phyloP scores from a whole-genome alignment of 2,329 filamentous ascomycete species.

The Cercospora zeina region DNA sequence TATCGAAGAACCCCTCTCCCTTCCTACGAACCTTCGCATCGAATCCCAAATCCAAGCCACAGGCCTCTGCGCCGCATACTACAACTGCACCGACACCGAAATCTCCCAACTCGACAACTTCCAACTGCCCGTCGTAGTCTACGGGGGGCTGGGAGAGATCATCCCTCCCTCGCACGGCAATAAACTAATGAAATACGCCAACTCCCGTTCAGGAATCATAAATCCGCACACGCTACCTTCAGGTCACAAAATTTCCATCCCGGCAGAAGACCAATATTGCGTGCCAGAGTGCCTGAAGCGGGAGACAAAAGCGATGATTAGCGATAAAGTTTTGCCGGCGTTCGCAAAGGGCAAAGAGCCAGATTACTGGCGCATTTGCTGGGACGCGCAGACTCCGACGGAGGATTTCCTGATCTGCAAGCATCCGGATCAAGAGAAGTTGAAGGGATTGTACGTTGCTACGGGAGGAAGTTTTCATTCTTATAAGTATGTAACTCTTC shows the following conservation, averaged over 20 bases:
- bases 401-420: slow-evolving; percentile 62
- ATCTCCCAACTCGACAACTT: slow-evolving; percentile 47
- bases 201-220: slow-evolving; percentile 57
- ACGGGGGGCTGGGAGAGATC: slow-evolving; percentile 50
- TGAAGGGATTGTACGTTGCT: slow-evolving; percentile 59
- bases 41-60: slow-evolving; percentile 60
- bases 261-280: slow-evolving; percentile 33
- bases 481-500: slow-evolving; percentile 25
- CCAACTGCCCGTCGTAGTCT: slow-evolving; percentile 56
- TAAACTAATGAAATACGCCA: slow-evolving; percentile 60
- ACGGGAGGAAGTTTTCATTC: slow-evolving; percentile 65
- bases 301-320: slow-evolving; percentile 25
- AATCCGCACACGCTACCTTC: slow-evolving; percentile 53
- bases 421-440: slow-evolving; percentile 50
- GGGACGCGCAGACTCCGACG: slow-evolving; percentile 62
- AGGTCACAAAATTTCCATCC: slow-evolving; percentile 56
- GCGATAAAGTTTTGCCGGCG: slow-evolving; percentile 36
- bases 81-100: slow-evolving; percentile 54
- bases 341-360: slow-evolving; percentile 41
- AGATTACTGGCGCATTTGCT: slow-evolving; percentile 52
- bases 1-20: slow-evolving; percentile 46
- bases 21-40: slow-evolving; percentile 51
- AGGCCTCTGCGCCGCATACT: slow-evolving; percentile 61
- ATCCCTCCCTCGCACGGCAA: slow-evolving; percentile 53
- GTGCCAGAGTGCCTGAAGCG: slow-evolving; percentile 26